These are phyloP conservation scores for Neurospora cerealis DNA, from an alignment of 495 filamentous ascomycete genomes.

Conservation along the genomic window DNA sequence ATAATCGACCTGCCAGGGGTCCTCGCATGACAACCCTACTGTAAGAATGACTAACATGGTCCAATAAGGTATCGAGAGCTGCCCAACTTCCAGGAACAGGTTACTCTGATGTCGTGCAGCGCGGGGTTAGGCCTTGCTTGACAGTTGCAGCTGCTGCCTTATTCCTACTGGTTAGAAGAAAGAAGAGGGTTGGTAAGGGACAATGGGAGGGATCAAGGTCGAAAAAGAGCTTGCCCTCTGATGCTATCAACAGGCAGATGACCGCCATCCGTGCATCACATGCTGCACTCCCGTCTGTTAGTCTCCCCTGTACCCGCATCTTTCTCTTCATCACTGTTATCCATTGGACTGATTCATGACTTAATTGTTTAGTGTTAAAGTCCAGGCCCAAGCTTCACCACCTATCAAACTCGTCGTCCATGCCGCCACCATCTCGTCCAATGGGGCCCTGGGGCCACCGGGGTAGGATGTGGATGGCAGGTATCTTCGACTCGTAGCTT, in stretches of 20 bases:
- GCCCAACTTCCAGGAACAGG: not conserved
- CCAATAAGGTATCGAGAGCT: not conserved
- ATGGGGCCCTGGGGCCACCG: not conserved
- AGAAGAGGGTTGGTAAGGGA: not conserved
- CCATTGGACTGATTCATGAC: not conserved
- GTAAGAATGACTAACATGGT: not conserved
- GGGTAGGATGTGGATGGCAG: not conserved
- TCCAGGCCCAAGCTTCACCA: not conserved
- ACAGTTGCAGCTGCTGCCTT: not conserved
- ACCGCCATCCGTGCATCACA: not conserved
- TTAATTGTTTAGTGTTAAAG: not conserved
- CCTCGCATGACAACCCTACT: not conserved
- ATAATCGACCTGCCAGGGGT: not conserved
- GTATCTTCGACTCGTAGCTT: not conserved
- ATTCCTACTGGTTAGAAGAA: not conserved
- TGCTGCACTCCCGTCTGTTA: not conserved
- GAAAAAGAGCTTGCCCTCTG: not conserved
- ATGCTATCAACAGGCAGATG: not conserved
- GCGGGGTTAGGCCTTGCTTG: not conserved
- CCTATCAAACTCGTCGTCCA: not conserved
- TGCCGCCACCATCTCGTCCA: not conserved
- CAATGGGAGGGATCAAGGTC: not conserved
- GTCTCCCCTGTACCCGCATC: not conserved
- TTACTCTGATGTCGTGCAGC: not conserved
- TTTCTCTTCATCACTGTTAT: not conserved